These are phyloP conservation scores for maize (Zea mays) DNA, from an alignment of 176 grass and related monocot species.

Conservation along the genomic window DNA sequence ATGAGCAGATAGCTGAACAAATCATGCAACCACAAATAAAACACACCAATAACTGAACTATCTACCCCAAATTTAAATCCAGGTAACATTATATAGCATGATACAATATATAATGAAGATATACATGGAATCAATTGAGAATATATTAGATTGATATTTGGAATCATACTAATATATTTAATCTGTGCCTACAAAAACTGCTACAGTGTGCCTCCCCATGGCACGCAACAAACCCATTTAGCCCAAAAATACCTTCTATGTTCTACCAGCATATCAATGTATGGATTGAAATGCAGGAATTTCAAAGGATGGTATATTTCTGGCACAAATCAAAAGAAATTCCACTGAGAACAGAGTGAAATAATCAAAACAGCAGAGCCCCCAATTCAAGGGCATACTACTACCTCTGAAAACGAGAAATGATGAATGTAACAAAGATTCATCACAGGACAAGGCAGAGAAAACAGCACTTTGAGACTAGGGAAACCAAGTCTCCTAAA, in stretches of 20 bases:
- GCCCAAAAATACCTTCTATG: conserved; percentile 5
- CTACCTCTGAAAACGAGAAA: not conserved
- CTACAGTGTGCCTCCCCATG: not conserved
- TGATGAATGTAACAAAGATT: conserved; percentile 12
- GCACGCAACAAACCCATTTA: not conserved
- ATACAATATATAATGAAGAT: conserved; percentile 4
- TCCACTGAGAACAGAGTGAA: not conserved
- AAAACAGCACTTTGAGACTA: not conserved
- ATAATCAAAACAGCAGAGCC: not conserved
- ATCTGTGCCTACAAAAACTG: not conserved
- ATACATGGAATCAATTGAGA: not conserved
- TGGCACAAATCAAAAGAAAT: not conserved
- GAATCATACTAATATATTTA: not conserved
- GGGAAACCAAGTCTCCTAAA: not conserved
- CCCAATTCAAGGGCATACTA: not conserved
- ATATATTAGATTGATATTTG: not conserved
- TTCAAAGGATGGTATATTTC: not conserved
- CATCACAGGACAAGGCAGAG: not conserved
- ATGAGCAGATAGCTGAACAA: conserved; percentile 11
- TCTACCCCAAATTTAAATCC: conserved; percentile 11
- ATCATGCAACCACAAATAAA: conserved; percentile 8
- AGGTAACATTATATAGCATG: conserved; percentile 5
- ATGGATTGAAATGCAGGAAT: not conserved
- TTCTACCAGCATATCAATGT: conserved; percentile 3
- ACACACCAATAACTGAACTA: not conserved